Percentiles rank a stretch among this genome's conserved stretches.
Evolutionary conservation across 2,329 filamentous ascomycete genomes (phyloP).

Genomic region (Aspergillus sp.): DNA sequence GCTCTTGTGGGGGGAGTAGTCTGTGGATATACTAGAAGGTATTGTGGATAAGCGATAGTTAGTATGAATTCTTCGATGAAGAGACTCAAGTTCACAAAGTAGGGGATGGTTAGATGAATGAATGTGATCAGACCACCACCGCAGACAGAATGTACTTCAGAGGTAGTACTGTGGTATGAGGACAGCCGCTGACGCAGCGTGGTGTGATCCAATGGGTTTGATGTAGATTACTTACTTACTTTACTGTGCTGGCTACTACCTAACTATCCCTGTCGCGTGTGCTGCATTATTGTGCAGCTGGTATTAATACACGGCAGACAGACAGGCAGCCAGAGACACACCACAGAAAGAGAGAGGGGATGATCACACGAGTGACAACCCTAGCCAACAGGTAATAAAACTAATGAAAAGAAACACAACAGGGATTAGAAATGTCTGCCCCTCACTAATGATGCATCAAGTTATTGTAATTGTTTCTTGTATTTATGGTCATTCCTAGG

Average conservation of each 20-base stretch:
- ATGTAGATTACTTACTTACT: background rate
- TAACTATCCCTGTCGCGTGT: background rate
- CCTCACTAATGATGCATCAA: background rate
- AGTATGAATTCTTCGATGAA: background rate
- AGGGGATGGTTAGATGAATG: background rate
- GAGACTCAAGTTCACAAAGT: background rate
- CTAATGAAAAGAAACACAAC: background rate
- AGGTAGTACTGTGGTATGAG: background rate
- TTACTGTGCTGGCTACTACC: background rate
- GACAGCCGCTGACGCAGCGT: slow-evolving; percentile 1
- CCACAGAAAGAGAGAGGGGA: background rate
- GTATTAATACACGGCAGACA: background rate
- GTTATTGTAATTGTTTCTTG: background rate
- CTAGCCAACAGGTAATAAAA: background rate
- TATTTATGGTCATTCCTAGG: background rate
- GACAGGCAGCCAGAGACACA: too few relatives aligned
- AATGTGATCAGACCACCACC: slow-evolving; percentile 2
- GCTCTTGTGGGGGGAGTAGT: background rate
- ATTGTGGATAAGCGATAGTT: background rate
- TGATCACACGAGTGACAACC: slow-evolving; percentile 1
- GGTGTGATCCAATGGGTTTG: slow-evolving; percentile 2
- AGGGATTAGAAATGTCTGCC: background rate
- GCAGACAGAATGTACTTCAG: background rate
- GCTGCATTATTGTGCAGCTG: background rate
- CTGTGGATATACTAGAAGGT: background rate